A percentile compares a stretch with the other conserved stretches of the same genome.
phyloP scores from a whole-genome alignment of 139 green algal species.

The Choricystis sp. region DNA sequence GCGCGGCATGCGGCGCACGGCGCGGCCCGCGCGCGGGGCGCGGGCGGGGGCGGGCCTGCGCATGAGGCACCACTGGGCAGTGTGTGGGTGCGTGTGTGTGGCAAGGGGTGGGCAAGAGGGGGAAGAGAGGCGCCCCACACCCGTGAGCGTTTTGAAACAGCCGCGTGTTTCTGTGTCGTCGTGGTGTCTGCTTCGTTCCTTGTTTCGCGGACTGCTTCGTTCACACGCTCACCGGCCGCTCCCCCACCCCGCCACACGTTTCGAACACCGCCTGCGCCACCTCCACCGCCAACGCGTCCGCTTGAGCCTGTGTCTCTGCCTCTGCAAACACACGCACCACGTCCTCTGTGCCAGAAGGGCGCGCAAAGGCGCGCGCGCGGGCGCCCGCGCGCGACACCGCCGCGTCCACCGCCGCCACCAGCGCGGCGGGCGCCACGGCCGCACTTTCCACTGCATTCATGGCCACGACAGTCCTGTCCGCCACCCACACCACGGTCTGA shows the following conservation, averaged over 20 bases:
- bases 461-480: constrained; percentile 45
- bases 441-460: constrained; percentile 58
- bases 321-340: constrained; percentile 94
- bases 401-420: constrained; percentile 59
- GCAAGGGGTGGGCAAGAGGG: no score
- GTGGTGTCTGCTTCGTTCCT: no score
- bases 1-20: no score
- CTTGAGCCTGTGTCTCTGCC: constrained; percentile 42
- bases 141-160: no score
- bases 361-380: constrained; percentile 66
- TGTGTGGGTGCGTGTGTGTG: no score
- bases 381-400: constrained; percentile 14
- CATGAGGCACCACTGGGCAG: no score
- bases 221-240: not conserved
- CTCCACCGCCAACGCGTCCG: constrained; percentile 49
- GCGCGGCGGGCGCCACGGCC: constrained; percentile 31
- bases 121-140: no score
- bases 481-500: constrained; percentile 65
- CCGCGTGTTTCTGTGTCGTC: no score
- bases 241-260: constrained; percentile 24
- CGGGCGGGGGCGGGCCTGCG: no score
- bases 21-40: no score
- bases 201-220: no score
- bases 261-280: constrained; percentile 33
- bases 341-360: constrained; percentile 90